Evolutionary conservation across 352 stramenopile genomes (phyloP).

Genomic region (Globisporangium paroecandrum): DNA sequence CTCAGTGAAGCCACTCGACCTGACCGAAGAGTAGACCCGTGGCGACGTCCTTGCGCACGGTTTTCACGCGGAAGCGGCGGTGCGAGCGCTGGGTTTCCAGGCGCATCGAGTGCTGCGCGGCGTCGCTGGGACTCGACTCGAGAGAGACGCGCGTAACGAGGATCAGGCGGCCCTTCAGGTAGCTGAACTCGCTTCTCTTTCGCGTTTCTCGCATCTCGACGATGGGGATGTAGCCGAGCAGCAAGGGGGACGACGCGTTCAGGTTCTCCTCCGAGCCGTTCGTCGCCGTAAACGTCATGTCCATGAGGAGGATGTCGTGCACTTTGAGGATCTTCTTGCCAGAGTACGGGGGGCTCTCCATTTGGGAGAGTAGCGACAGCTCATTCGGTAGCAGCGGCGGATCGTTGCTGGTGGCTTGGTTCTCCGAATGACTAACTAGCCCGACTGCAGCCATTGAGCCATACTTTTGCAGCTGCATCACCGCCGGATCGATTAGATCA

Average conservation of each 20-base stretch:
- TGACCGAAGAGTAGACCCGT: constrained; percentile 21
- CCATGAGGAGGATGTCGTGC: neutral
- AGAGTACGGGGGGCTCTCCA: neutral
- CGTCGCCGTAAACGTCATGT: neutral
- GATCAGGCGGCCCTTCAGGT: neutral
- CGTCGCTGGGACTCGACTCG: constrained; percentile 10
- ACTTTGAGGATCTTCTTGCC: neutral
- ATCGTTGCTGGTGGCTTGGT: neutral
- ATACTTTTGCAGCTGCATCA: neutral
- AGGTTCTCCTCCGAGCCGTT: neutral
- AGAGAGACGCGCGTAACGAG: neutral
- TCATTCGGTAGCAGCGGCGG: neutral
- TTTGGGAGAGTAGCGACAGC: neutral
- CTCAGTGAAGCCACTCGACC: constrained; percentile 20
- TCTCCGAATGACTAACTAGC: neutral
- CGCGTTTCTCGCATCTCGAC: constrained; percentile 1
- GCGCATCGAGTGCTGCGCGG: constrained; percentile 4
- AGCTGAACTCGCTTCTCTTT: neutral
- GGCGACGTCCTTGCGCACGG: constrained; percentile 21
- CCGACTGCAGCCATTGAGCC: neutral
- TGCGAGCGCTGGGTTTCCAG: constrained; percentile 16
- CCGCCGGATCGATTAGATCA: constrained; percentile 5
- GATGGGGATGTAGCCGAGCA: neutral
- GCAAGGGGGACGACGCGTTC: neutral
- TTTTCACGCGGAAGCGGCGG: constrained; percentile 23